phyloP scores from a whole-genome alignment of 1,284 basidiomycete genomes.

The Rhodotorula sp. region DNA sequence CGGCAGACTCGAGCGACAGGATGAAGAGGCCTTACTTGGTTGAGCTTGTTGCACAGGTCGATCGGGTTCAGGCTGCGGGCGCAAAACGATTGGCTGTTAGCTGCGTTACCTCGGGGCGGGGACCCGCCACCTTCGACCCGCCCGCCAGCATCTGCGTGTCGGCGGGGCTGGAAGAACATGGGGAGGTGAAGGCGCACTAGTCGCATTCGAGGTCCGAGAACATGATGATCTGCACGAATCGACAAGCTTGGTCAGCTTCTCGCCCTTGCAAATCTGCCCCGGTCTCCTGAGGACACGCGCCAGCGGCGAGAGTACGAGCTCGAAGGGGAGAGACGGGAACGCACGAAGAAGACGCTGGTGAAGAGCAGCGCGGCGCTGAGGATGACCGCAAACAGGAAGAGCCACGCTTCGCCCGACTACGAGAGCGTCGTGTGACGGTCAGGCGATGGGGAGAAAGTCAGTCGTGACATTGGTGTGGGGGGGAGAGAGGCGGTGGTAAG shows the following conservation, averaged over 20 bases:
- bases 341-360: conserved; percentile 96
- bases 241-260: background rate
- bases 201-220: conserved; percentile 91
- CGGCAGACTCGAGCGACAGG: too few relatives aligned
- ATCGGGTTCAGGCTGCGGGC: conserved; percentile 95
- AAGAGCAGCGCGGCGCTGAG: conserved; percentile 68
- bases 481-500: too few relatives aligned
- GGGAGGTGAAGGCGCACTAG: conserved; percentile 20
- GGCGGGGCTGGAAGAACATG: background rate
- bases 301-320: background rate
- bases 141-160: too few relatives aligned
- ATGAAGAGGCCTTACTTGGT: conserved; percentile 78
- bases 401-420: conserved; percentile 42
- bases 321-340: conserved; percentile 46
- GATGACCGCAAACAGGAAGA: conserved; percentile 36
- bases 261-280: background rate
- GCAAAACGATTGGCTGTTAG: conserved; percentile 37
- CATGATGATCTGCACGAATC: conserved; percentile 84
- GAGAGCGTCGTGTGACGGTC: too few relatives aligned
- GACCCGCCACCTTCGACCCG: background rate
- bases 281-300: background rate
- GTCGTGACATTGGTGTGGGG: background rate
- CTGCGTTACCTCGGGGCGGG: too few relatives aligned
- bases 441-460: background rate
- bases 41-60: conserved; percentile 99